Conservation (phyloP, 768 basidiomycete species). For the Lepiota venenata region DNA sequence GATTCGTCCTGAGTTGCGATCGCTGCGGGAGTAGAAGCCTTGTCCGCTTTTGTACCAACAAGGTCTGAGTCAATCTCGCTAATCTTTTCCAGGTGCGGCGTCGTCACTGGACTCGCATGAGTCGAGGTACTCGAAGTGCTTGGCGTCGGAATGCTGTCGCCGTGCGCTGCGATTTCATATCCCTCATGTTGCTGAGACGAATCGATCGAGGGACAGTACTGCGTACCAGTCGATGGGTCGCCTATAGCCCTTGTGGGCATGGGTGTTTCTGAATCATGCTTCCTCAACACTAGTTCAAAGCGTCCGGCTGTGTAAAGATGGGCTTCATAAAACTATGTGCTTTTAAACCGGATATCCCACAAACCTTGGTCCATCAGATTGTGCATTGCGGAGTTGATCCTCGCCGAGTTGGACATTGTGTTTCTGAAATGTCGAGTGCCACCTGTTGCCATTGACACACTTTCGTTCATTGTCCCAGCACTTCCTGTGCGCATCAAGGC, state of each 20-base stretch:
- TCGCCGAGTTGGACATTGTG: constrained; percentile 19
- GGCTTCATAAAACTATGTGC: not conserved
- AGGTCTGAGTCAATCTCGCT: too few relatives aligned
- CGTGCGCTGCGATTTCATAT: not conserved
- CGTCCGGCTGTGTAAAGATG: constrained; percentile 40
- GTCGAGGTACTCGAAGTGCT: not conserved
- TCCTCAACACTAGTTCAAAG: constrained; percentile 51
- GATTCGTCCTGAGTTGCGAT: not conserved
- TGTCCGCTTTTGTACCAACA: not conserved
- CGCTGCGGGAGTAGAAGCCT: not conserved
- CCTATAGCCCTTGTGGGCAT: constrained; percentile 37
- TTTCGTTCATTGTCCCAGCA: not conserved
- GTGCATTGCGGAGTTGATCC: constrained; percentile 49
- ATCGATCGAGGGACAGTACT: constrained; percentile 16
- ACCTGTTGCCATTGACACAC: not conserved
- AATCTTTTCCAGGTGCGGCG: constrained; percentile 2
- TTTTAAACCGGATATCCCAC: constrained; percentile 8
- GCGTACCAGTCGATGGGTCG: constrained; percentile 37
- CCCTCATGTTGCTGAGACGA: constrained; percentile 3
- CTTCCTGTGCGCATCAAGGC: not conserved
- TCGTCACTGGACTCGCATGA: constrained; percentile 1
- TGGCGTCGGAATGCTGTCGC: not conserved
- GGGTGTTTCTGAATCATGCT: constrained; percentile 28
- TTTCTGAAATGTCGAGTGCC: not conserved
- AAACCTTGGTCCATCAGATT: constrained; percentile 55